Percentiles rank a stretch among this genome's conserved stretches.
These are phyloP conservation scores for Pseudocercospora musae DNA, from an alignment of 2,329 filamentous ascomycete genomes.

Conservation along the genomic window DNA sequence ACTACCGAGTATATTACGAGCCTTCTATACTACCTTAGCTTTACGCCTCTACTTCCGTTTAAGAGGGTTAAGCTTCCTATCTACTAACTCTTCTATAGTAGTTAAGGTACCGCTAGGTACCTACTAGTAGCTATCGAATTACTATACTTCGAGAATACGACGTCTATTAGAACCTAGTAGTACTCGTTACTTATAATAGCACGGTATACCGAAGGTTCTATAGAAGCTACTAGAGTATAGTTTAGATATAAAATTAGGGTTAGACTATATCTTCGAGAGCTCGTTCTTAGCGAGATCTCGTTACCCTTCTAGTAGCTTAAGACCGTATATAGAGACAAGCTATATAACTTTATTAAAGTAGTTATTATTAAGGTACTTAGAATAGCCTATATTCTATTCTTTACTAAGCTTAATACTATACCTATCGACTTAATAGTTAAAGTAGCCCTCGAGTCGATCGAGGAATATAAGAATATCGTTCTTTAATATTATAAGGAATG, in stretches of 20 bases:
- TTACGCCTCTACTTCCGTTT: background rate
- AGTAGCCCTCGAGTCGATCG: background rate
- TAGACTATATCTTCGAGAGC: background rate
- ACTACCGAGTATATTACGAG: background rate
- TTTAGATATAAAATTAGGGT: background rate
- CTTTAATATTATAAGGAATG: background rate
- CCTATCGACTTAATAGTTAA: background rate
- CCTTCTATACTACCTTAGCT: background rate
- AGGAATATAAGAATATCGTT: background rate
- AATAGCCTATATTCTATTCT: background rate
- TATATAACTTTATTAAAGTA: background rate
- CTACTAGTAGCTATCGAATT: background rate
- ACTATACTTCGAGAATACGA: too few relatives aligned
- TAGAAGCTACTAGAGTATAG: background rate
- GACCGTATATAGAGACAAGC: background rate
- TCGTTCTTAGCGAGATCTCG: background rate
- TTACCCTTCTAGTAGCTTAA: background rate
- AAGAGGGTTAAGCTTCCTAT: background rate
- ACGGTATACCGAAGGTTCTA: background rate
- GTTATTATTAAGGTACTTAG: background rate
- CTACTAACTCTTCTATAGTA: background rate
- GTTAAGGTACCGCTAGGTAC: background rate
- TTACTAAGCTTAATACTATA: background rate
- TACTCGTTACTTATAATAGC: background rate
- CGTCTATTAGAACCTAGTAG: too few relatives aligned